These are phyloP conservation scores for Salix viminalis DNA, from an alignment of 345 rosid genomes.

Conservation along the genomic window DNA sequence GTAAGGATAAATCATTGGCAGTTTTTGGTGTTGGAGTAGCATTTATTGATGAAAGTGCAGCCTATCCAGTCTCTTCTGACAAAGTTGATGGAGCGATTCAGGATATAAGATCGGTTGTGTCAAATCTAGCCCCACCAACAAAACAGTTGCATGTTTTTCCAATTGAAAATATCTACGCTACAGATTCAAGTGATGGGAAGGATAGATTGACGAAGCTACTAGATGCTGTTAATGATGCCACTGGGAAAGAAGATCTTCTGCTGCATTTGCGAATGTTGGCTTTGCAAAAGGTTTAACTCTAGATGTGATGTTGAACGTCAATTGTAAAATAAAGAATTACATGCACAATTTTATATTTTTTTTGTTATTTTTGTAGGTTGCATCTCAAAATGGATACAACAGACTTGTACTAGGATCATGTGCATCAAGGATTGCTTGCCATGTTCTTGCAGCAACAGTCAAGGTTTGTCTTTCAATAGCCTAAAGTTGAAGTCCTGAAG, in stretches of 20 bases:
- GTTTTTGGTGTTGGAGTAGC: slow-evolving; percentile 92
- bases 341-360: background rate
- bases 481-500: background rate
- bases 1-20: slow-evolving; percentile 69
- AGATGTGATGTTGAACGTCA: background rate
- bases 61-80: slow-evolving; percentile 24
- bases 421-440: slow-evolving; percentile 82
- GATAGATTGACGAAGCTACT: slow-evolving; percentile 48
- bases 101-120: slow-evolving; percentile 46
- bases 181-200: slow-evolving; percentile 40
- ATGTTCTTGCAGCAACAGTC: slow-evolving; percentile 77
- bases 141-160: slow-evolving; percentile 65
- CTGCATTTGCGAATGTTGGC: slow-evolving; percentile 55
- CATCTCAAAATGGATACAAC: slow-evolving; percentile 67
- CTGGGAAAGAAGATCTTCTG: slow-evolving; percentile 85
- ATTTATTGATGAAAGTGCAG: slow-evolving; percentile 62
- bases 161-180: slow-evolving; percentile 46
- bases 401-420: slow-evolving; percentile 69
- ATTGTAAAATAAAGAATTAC: background rate
- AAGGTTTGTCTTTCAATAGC: slow-evolving; percentile 47
- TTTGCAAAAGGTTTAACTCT: slow-evolving; percentile 65
- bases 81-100: slow-evolving; percentile 32
- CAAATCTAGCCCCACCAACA: slow-evolving; percentile 48
- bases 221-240: slow-evolving; percentile 51
- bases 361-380: slow-evolving; percentile 43